phyloP scores from a whole-genome alignment of 2,329 filamentous ascomycete genomes.

The Fusarium longipes region DNA sequence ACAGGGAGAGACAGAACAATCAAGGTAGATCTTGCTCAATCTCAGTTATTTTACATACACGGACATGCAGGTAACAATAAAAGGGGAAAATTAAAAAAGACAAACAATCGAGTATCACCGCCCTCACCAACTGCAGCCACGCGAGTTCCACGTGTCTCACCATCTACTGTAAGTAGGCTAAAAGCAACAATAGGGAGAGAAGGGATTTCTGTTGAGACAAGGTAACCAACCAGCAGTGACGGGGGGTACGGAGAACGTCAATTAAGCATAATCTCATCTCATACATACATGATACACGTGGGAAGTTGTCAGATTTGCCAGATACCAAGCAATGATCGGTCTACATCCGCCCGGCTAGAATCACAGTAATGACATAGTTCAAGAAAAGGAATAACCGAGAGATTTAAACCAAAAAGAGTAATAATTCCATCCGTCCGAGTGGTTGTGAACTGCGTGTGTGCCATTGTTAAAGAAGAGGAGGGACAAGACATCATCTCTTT shows the following conservation, averaged over 20 bases:
- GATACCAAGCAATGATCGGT: constrained; percentile 1
- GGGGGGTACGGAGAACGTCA: constrained; percentile 5
- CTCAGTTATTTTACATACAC: background rate
- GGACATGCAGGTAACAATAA: background rate
- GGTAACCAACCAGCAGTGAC: background rate
- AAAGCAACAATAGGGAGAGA: background rate
- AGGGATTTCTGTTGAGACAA: background rate
- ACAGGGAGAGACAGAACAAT: background rate
- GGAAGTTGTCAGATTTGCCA: background rate
- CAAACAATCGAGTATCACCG: background rate
- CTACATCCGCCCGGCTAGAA: constrained; percentile 1
- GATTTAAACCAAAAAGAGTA: constrained; percentile 14
- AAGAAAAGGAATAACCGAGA: constrained; percentile 6
- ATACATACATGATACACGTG: constrained; percentile 10
- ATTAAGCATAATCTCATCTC: constrained; percentile 6
- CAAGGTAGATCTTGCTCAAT: background rate
- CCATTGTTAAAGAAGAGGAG: no score
- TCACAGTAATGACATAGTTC: constrained; percentile 12
- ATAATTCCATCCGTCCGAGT: constrained; percentile 23
- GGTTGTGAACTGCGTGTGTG: no score
- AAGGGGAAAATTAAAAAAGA: background rate
- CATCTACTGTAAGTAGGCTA: background rate
- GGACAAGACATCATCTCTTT: background rate
- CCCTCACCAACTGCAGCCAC: background rate
- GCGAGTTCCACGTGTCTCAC: constrained; percentile 19